Percentiles rank a stretch among this genome's conserved stretches.
Conservation (phyloP, 2,329 filamentous ascomycete genomes). For the Pyrenochaeta sp. region DNA sequence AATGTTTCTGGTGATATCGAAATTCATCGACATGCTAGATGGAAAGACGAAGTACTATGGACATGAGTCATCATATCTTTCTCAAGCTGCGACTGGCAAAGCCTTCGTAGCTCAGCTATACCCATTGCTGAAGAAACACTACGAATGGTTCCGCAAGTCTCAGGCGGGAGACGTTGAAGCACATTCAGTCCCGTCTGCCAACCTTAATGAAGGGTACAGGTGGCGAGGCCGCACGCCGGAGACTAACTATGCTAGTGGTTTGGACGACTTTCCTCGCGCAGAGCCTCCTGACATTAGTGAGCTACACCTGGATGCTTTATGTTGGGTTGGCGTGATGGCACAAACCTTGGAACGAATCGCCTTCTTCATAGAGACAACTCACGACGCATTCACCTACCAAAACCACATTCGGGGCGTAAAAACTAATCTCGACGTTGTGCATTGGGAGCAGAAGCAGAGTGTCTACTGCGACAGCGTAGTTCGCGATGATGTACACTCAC, state of each 20-base stretch:
- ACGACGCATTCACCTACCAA: conserved; percentile 75
- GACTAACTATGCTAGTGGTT: conserved; percentile 85
- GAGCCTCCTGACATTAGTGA: conserved; percentile 92
- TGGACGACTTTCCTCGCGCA: conserved; percentile 92
- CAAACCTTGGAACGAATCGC: conserved; percentile 80
- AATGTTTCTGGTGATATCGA: conserved; percentile 84
- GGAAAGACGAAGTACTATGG: conserved; percentile 60
- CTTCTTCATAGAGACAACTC: conserved; percentile 71
- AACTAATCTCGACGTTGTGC: conserved; percentile 85
- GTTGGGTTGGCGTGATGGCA: conserved; percentile 96
- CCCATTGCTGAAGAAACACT: conserved; percentile 86
- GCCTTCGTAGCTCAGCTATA: conserved; percentile 78
- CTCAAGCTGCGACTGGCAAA: conserved; percentile 70
- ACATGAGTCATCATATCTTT: conserved; percentile 64
- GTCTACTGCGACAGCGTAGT: conserved; percentile 92
- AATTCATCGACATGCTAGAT: conserved; percentile 68
- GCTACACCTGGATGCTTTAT: conserved; percentile 89
- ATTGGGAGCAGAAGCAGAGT: conserved; percentile 83
- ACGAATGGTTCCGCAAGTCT: conserved; percentile 91
- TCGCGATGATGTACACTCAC: conserved; percentile 81
- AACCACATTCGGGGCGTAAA: conserved; percentile 76
- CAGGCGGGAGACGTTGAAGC: conserved; percentile 74
- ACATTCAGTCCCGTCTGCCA: conserved; percentile 34
- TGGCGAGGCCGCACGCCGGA: conserved; percentile 87
- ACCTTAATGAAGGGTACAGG: conserved; percentile 79